phyloP scores from a whole-genome alignment of 2,329 filamentous ascomycete species.

The Pseudogymnoascus sp. region DNA sequence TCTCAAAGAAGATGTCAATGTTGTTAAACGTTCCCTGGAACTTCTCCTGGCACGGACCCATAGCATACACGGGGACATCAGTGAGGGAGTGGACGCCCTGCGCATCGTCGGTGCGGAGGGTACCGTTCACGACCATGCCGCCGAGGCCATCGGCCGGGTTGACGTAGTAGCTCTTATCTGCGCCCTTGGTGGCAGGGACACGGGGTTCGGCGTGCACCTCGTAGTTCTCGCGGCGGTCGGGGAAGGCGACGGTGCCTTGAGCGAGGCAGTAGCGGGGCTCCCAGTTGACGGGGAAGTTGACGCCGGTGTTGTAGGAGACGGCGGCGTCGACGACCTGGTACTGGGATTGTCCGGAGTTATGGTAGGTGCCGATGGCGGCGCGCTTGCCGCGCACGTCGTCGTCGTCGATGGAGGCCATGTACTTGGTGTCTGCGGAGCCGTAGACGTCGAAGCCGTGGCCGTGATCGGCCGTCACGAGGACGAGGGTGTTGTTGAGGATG shows the following conservation, averaged over 20 bases:
- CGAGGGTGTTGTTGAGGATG: conserved; percentile 64
- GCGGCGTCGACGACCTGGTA: conserved; percentile 53
- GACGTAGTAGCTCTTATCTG: conserved; percentile 49
- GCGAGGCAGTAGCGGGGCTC: conserved; percentile 76
- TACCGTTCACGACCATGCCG: conserved; percentile 70
- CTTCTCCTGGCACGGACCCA: conserved; percentile 67
- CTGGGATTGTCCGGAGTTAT: conserved; percentile 63
- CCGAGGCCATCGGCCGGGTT: conserved; percentile 56
- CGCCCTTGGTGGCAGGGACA: conserved; percentile 44
- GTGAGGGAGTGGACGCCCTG: conserved; percentile 71
- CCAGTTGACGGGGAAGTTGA: conserved; percentile 77
- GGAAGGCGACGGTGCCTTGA: conserved; percentile 59
- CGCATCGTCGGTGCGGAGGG: conserved; percentile 50
- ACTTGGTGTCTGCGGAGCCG: conserved; percentile 71
- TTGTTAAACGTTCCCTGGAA: conserved; percentile 66
- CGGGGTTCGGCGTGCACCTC: conserved; percentile 61
- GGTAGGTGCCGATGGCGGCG: conserved; percentile 64
- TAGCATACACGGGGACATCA: conserved; percentile 69
- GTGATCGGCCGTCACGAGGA: conserved; percentile 79
- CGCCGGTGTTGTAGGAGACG: conserved; percentile 60
- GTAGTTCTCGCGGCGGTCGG: conserved; percentile 71
- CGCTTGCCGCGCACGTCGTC: conserved; percentile 56
- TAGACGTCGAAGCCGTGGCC: conserved; percentile 86
- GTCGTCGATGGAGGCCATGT: conserved; percentile 53
- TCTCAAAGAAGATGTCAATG: conserved; percentile 67